phyloP scores from a whole-genome alignment of 1,139 yeast genomes.

The Starmera stellimalicola region DNA sequence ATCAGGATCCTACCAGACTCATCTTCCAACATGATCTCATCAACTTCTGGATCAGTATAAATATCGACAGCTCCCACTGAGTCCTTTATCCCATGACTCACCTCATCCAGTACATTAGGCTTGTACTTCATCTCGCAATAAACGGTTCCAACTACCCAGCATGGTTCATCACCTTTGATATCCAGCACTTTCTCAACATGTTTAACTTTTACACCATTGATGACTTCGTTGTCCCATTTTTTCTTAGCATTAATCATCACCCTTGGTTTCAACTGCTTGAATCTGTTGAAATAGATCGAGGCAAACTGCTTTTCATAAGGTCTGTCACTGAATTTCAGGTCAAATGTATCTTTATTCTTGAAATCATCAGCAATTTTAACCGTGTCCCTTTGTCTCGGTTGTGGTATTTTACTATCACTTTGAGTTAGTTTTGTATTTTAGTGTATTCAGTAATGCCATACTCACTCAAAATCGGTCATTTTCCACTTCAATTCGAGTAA shows the following conservation, averaged over 20 bases:
- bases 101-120: conserved; percentile 78
- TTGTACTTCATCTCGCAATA: conserved; percentile 79
- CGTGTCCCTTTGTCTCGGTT: conserved; percentile 4
- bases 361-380: conserved; percentile 9
- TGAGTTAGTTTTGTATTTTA: too few species aligned
- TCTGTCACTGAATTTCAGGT: conserved; percentile 27
- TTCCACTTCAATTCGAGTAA: too few species aligned
- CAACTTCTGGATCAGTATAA: conserved; percentile 48
- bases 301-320: conserved; percentile 66
- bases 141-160: conserved; percentile 89
- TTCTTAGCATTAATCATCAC: conserved; percentile 38
- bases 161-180: conserved; percentile 55
- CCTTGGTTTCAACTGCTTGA: conserved; percentile 43
- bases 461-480: conserved; percentile 7
- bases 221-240: conserved; percentile 43
- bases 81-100: conserved; percentile 41
- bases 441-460: not conserved
- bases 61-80: conserved; percentile 27
- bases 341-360: conserved; percentile 18
- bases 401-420: too few species aligned
- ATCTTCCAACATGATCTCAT: conserved; percentile 72
- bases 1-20: conserved; percentile 83
- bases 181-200: conserved; percentile 63
- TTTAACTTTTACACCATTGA: conserved; percentile 29
- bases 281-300: conserved; percentile 59